Base-by-base conservation (phyloP, 495 filamentous ascomycete genomes). In the Sordaria brevicollis region DNA sequence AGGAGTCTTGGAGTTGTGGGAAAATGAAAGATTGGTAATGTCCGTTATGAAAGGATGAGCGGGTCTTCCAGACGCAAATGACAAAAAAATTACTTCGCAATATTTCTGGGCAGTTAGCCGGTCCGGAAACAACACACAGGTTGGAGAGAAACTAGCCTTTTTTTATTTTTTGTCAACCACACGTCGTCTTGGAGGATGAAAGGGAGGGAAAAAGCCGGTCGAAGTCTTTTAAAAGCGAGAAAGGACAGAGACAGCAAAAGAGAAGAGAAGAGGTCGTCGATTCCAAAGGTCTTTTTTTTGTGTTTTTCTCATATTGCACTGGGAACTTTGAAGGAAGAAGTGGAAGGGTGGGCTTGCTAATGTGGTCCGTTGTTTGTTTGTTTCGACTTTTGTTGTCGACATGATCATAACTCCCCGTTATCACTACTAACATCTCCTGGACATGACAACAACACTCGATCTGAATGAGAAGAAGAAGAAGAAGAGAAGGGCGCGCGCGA, bases 41-140 rank as follows among this genome's bases (percentile, higher is more conserved):
- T 72, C 75, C 73, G 76, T 77, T 74, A 76, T 70, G 74, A 78
- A 74, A 72, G 74, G 75, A 67, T 70, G 68, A 71, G 54, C 57
- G 66, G 69, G 73, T 72, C 70, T 74, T 66, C 66, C 69, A 75
- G 37, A 70, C 70, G 69, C 71, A 74, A 67, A 76, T 68, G 71
- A 73, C 68, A 69, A 41, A 62, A 57, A 62, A 62, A 62, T 62
- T 62, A 57, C 49, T 62, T 62, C 5, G 49, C 49, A 62, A n/a
- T n/a, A n/a, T n/a, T 62, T 62, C 49, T 25, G 49, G 49, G 25
- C 49, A 31, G 13, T 62, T 29, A n/a, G 13, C 49, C 25, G 13
- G 49, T 62, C 49, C 49, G 49, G 49, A 62, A 62, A 31, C 25
- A n/a, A n/a, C n/a, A n/a, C n/a, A n/a, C n/a, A 62, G 49, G 49